phyloP scores from a whole-genome alignment of 2,329 filamentous ascomycete species.

The Sclerotinia subarctica region DNA sequence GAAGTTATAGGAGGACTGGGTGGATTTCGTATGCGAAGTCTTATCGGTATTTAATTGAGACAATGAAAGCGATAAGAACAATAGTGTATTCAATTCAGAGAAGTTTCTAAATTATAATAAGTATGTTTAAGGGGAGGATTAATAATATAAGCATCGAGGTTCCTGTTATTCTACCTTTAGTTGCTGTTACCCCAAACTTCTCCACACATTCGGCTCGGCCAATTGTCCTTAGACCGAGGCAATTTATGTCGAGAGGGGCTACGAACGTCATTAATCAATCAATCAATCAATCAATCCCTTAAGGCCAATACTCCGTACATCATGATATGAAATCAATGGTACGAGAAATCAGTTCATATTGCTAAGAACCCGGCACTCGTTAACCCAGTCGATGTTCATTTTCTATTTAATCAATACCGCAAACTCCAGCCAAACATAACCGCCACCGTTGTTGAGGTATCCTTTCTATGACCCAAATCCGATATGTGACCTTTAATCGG shows the following conservation, averaged over 20 bases:
- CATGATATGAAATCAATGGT: conserved; percentile 1
- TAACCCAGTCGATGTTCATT: conserved; percentile 1
- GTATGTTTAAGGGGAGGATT: neutral
- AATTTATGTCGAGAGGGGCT: conserved; percentile 9
- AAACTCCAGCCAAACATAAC: conserved; percentile 12
- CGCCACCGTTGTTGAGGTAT: conserved; percentile 18
- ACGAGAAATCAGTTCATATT: neutral
- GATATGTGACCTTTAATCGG: conserved; percentile 30
- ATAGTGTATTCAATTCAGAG: neutral
- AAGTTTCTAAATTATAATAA: neutral
- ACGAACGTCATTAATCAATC: neutral
- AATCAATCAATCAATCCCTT: conserved; percentile 1
- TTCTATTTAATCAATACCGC: conserved; percentile 13
- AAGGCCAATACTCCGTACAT: neutral
- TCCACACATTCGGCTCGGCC: conserved; percentile 26
- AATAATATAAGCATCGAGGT: neutral
- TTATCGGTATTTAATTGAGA: neutral
- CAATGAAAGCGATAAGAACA: neutral
- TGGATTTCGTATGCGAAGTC: neutral
- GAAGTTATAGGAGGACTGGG: neutral
- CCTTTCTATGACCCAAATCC: conserved; percentile 18
- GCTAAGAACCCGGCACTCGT: neutral
- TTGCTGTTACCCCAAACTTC: conserved; percentile 25
- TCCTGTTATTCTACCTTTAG: neutral
- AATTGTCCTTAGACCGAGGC: conserved; percentile 27